Conservation (phyloP, 441 rosid species). For the Metrosideros polymorpha region DNA sequence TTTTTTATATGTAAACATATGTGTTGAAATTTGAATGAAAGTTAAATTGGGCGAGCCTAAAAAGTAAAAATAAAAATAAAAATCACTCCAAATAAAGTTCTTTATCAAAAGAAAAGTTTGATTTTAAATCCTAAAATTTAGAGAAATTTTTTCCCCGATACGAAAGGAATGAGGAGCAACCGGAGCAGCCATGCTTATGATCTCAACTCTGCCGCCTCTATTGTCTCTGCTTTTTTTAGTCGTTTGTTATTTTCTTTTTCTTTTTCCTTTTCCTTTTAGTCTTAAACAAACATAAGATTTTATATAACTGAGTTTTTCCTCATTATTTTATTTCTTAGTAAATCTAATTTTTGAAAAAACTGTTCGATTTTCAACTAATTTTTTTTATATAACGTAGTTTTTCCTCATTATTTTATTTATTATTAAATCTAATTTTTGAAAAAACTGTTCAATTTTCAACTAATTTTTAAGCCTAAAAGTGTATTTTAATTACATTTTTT, state of each 20-base stretch:
- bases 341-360: not conserved
- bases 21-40: not conserved
- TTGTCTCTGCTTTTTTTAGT: not conserved
- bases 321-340: not conserved
- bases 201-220: not conserved
- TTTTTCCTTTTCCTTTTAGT: not conserved
- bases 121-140: not conserved
- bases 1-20: rapidly evolving
- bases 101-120: not conserved
- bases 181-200: not conserved
- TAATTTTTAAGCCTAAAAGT: not conserved
- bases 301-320: not conserved
- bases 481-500: not conserved
- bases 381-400: too few relatives aligned
- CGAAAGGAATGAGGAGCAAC: not conserved
- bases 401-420: too few relatives aligned
- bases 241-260: not conserved
- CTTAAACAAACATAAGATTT: not conserved
- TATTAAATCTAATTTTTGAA: too few relatives aligned
- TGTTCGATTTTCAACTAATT: too few relatives aligned
- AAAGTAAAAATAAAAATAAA: not conserved
- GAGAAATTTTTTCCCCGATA: not conserved
- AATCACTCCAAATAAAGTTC: not conserved
- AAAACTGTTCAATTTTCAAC: not conserved
- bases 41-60: not conserved